Percentiles rank a stretch among this genome's conserved stretches.
These are phyloP conservation scores for Penicillium odoratum DNA, from an alignment of 495 filamentous ascomycete species.

Conservation along the genomic window DNA sequence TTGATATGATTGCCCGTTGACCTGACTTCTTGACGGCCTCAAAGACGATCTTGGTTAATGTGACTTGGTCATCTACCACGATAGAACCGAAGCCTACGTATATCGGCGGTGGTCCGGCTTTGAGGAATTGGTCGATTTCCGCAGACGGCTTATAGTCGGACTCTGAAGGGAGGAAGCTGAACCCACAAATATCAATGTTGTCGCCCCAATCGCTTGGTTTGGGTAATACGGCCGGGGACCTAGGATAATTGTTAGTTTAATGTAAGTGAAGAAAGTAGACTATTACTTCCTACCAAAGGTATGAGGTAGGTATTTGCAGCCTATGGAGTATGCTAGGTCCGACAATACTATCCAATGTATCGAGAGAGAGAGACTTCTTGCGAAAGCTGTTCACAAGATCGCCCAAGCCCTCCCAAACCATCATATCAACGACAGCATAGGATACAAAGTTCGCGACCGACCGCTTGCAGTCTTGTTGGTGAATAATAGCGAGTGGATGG, in stretches of 20 bases:
- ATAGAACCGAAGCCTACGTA: constrained; percentile 86
- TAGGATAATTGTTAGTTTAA: constrained; percentile 2
- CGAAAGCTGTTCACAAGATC: constrained; percentile 76
- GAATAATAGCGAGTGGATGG: constrained; percentile 58
- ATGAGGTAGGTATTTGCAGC: constrained; percentile 72
- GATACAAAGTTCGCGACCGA: constrained; percentile 70
- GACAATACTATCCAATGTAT: constrained; percentile 64
- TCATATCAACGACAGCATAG: constrained; percentile 76
- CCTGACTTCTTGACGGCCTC: constrained; percentile 64
- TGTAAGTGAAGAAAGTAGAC: not conserved
- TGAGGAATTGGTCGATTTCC: constrained; percentile 64
- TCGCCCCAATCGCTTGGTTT: constrained; percentile 76
- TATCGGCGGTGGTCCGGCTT: constrained; percentile 65
- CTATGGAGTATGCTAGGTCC: constrained; percentile 65
- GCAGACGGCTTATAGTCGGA: constrained; percentile 63
- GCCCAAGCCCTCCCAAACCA: constrained; percentile 80
- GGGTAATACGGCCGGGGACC: constrained; percentile 75
- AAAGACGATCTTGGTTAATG: constrained; percentile 65
- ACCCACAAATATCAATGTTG: constrained; percentile 71
- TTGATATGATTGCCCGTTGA: constrained; percentile 72
- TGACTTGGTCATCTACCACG: constrained; percentile 71
- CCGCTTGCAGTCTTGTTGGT: constrained; percentile 51
- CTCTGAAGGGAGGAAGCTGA: constrained; percentile 68
- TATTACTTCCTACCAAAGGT: constrained; percentile 59
- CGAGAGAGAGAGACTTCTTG: constrained; percentile 62